These are phyloP conservation scores for Gracilaria domingensis DNA, from an alignment of 23 red algal genomes.

Conservation along the genomic window DNA sequence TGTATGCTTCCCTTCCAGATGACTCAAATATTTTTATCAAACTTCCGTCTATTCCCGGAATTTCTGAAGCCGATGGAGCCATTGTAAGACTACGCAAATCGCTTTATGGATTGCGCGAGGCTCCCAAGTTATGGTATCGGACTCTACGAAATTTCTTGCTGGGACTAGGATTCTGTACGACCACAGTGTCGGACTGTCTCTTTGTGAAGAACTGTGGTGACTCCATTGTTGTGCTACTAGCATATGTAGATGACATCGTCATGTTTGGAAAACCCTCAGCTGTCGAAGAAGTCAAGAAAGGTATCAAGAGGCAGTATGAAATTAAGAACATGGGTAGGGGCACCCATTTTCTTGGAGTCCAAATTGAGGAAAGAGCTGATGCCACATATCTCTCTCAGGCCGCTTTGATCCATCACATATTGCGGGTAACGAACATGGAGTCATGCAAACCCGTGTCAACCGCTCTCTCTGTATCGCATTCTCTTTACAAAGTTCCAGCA, in stretches of 20 bases:
- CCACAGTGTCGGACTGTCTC: neutral
- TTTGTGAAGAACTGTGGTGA: neutral
- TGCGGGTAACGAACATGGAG: constrained; percentile 19
- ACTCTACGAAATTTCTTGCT: neutral
- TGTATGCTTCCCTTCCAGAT: constrained; percentile 33
- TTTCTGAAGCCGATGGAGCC: neutral
- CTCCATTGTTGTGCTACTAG: neutral
- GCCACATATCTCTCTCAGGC: neutral
- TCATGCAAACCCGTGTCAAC: constrained; percentile 6
- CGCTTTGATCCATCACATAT: neutral
- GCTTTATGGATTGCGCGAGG: constrained; percentile 50
- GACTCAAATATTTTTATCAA: neutral
- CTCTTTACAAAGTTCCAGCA: neutral
- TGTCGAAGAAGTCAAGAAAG: neutral
- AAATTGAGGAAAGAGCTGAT: neutral
- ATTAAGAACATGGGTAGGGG: neutral
- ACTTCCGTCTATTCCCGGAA: constrained; percentile 14
- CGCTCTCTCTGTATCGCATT: constrained; percentile 3
- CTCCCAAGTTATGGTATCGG: constrained; percentile 46
- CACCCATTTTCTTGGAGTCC: neutral
- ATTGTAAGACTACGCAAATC: constrained; percentile 37
- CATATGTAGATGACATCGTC: constrained; percentile 37
- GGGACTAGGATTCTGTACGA: neutral
- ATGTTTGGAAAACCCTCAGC: neutral
- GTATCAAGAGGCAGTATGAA: neutral